Percentiles rank a stretch among this genome's conserved stretches.
Evolutionary conservation across 2,329 filamentous ascomycete species (phyloP).

Genomic region (Myriosclerotinia curreyana): DNA sequence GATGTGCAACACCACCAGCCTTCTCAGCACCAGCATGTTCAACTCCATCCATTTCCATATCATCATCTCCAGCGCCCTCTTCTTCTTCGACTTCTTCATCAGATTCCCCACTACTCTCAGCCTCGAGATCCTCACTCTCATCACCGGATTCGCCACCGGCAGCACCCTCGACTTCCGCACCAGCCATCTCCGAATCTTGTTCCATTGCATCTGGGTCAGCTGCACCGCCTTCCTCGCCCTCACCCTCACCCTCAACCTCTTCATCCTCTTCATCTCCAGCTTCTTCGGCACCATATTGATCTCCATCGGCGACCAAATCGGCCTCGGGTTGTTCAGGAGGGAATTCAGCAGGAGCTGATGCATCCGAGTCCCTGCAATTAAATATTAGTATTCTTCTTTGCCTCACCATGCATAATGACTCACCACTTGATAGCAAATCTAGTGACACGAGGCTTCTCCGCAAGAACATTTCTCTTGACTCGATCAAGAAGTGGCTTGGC

Average conservation of each 20-base stretch:
- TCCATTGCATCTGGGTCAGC: conserved; percentile 46
- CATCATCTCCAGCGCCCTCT: conserved; percentile 44
- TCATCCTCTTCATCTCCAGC: conserved; percentile 70
- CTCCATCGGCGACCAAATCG: conserved; percentile 79
- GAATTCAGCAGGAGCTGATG: conserved; percentile 91
- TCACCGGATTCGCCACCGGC: conserved; percentile 67
- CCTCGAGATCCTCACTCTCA: conserved; percentile 75
- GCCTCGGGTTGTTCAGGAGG: conserved; percentile 97
- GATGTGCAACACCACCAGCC: conserved; percentile 22
- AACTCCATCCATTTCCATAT: conserved; percentile 51
- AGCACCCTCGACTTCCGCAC: conserved; percentile 54
- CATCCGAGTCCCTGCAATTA: conserved; percentile 82
- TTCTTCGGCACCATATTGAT: conserved; percentile 88
- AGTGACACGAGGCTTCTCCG: conserved; percentile 95
- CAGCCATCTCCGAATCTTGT: conserved; percentile 75
- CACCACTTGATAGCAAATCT: conserved; percentile 99
- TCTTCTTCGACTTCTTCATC: conserved; percentile 50
- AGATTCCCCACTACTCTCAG: conserved; percentile 62
- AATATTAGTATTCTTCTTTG: conserved; percentile 30
- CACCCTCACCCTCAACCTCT: conserved; percentile 58
- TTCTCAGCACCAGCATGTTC: conserved; percentile 34
- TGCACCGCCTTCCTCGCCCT: conserved; percentile 52
- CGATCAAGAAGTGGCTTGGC: conserved; percentile 90
- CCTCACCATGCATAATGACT: conserved; percentile 36
- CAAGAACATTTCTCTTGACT: conserved; percentile 86